Evolutionary conservation across 306 rosid species (phyloP).

Genomic region (Cicer arietinum): DNA sequence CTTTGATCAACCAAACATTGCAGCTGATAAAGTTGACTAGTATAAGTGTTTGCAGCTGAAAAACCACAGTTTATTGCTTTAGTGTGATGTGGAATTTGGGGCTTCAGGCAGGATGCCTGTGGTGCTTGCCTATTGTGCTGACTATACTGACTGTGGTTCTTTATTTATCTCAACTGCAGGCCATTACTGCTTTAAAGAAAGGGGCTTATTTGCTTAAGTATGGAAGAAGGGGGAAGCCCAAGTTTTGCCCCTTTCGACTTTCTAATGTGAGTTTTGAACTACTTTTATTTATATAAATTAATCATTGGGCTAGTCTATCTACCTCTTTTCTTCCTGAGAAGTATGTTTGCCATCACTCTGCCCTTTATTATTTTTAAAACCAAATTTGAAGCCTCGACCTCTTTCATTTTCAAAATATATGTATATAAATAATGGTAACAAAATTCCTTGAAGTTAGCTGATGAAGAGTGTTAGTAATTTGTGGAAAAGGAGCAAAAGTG

Average conservation of each 20-base stretch:
- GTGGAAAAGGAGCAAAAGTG: background rate
- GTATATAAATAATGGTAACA: background rate
- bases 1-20: constrained; percentile 8
- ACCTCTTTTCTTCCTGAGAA: background rate
- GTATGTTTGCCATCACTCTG: constrained; percentile 11
- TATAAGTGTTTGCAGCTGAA: too few relatives aligned
- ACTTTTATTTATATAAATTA: constrained; percentile 24
- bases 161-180: constrained; percentile 61
- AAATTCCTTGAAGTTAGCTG: constrained; percentile 11
- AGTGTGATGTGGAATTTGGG: constrained; percentile 18
- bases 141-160: constrained; percentile 41
- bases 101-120: background rate
- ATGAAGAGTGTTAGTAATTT: constrained; percentile 17
- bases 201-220: constrained; percentile 95
- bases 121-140: constrained; percentile 10
- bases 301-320: background rate
- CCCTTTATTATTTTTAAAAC: background rate
- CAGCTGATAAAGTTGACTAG: background rate
- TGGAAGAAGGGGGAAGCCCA: constrained; percentile 98
- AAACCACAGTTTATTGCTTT: constrained; percentile 15
- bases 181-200: constrained; percentile 94
- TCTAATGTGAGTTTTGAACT: constrained; percentile 78
- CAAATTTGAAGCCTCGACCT: constrained; percentile 8
- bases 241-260: constrained; percentile 92
- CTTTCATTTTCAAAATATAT: background rate